Conservation (phyloP, 768 basidiomycete species). For the Boletus rubescentipes region DNA sequence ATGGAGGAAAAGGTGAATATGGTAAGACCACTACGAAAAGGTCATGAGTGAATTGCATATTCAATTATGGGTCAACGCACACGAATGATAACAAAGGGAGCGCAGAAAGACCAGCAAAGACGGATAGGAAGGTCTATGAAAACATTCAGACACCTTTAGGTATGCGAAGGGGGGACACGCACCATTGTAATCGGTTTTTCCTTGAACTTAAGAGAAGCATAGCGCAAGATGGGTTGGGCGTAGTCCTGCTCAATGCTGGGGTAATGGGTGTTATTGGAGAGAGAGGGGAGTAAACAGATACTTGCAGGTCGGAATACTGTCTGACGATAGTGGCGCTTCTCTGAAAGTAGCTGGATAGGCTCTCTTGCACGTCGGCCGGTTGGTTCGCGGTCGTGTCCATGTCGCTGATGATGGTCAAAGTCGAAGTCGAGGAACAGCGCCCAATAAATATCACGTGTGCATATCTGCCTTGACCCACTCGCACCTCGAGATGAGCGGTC, state of each 20-base stretch:
- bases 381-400: conserved; percentile 14
- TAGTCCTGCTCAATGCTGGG: conserved; percentile 44
- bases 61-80: conserved; percentile 30
- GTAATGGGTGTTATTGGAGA: neutral
- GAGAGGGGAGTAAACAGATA: neutral
- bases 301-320: conserved; percentile 32
- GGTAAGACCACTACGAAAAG: conserved; percentile 27
- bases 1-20: conserved; percentile 38
- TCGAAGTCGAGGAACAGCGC: neutral
- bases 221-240: conserved; percentile 40
- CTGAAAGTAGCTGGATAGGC: conserved; percentile 29
- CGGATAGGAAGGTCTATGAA: conserved; percentile 40
- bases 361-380: conserved; percentile 13
- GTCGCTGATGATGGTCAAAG: conserved; percentile 5
- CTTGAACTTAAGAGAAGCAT: conserved; percentile 18
- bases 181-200: conserved; percentile 30
- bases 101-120: conserved; percentile 39
- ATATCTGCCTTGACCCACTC: neutral
- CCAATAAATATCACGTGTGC: conserved; percentile 20
- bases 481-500: conserved; percentile 49
- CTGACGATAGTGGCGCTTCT: conserved; percentile 25
- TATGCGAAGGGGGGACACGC: neutral
- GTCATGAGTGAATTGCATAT: conserved; percentile 4
- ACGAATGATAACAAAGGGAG: conserved; percentile 37
- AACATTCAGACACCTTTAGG: conserved; percentile 6